phyloP scores from a whole-genome alignment of 2,329 filamentous ascomycete species.

The Catunica adiposa region DNA sequence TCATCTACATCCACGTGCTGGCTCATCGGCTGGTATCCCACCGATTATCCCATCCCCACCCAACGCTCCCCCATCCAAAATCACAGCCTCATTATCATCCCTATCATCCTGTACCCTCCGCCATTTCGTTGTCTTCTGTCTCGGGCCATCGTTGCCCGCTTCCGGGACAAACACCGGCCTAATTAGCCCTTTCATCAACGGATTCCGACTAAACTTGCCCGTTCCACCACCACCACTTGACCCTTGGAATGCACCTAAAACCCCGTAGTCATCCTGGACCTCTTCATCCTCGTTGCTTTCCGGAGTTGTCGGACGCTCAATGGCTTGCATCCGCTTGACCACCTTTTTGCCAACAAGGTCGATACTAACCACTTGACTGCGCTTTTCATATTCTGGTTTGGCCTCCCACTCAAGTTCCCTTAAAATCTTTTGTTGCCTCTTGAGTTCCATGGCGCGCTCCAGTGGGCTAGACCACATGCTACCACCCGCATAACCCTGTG shows the following conservation, averaged over 20 bases:
- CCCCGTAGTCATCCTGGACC: conserved; percentile 20
- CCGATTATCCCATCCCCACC: not conserved
- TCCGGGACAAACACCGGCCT: conserved; percentile 39
- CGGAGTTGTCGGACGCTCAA: conserved; percentile 41
- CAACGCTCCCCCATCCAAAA: conserved; percentile 37
- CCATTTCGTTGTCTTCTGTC: conserved; percentile 31
- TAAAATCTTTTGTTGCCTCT: conserved; percentile 68
- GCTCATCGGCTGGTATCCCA: not conserved
- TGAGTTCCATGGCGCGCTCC: conserved; percentile 67
- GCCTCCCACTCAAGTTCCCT: conserved; percentile 78
- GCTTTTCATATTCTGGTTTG: conserved; percentile 75
- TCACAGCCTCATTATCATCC: conserved; percentile 40
- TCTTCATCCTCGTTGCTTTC: conserved; percentile 26
- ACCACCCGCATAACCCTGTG: conserved; percentile 27
- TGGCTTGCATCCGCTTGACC: conserved; percentile 51
- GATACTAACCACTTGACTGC: conserved; percentile 67
- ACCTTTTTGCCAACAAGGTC: conserved; percentile 66
- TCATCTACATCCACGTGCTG: not conserved
- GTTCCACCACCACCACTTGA: conserved; percentile 20
- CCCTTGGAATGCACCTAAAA: conserved; percentile 11
- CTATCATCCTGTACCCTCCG: conserved; percentile 44
- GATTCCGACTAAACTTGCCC: conserved; percentile 53
- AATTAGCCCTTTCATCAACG: conserved; percentile 47
- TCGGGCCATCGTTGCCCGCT: conserved; percentile 30
- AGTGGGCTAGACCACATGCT: conserved; percentile 75